Evolutionary conservation across 2,329 filamentous ascomycete genomes (phyloP).

Genomic region (Albophoma yamanashiensis): DNA sequence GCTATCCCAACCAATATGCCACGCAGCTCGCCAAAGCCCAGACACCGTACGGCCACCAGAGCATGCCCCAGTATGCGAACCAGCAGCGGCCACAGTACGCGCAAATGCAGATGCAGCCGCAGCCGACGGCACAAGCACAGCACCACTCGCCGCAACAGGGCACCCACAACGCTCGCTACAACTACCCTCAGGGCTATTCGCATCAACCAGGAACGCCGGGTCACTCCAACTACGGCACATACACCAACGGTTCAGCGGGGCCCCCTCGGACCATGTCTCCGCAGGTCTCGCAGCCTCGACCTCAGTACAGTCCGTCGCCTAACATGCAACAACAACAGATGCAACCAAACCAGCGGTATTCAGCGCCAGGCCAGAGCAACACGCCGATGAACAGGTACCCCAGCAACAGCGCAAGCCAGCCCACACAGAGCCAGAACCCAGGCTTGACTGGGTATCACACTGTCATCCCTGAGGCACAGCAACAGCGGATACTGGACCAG

Average conservation of each 20-base stretch:
- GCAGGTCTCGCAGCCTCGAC: constrained; percentile 26
- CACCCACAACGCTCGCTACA: constrained; percentile 31
- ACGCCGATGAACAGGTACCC: constrained; percentile 21
- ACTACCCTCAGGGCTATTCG: constrained; percentile 25
- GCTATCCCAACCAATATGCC: constrained; percentile 34
- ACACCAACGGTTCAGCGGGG: constrained; percentile 32
- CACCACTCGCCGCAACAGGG: constrained; percentile 19
- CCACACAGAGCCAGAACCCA: constrained; percentile 20
- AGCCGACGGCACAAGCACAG: background rate
- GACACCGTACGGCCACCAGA: constrained; percentile 40
- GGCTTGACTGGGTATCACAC: constrained; percentile 36
- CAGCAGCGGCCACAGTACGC: constrained; percentile 34
- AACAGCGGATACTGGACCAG: constrained; percentile 40
- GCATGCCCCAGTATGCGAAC: constrained; percentile 34
- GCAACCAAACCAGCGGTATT: constrained; percentile 16
- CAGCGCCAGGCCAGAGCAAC: constrained; percentile 18
- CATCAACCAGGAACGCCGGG: constrained; percentile 25
- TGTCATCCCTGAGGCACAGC: constrained; percentile 37
- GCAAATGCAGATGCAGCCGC: constrained; percentile 20
- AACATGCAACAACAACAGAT: constrained; percentile 17
- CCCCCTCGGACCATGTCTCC: constrained; percentile 33
- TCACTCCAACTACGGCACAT: constrained; percentile 24
- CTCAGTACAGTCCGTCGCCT: constrained; percentile 28
- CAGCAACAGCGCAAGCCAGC: constrained; percentile 18
- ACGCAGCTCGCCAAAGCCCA: constrained; percentile 42